Base-by-base conservation (phyloP, 169 alveolate genomes). In the Eimeria sp. region DNA sequence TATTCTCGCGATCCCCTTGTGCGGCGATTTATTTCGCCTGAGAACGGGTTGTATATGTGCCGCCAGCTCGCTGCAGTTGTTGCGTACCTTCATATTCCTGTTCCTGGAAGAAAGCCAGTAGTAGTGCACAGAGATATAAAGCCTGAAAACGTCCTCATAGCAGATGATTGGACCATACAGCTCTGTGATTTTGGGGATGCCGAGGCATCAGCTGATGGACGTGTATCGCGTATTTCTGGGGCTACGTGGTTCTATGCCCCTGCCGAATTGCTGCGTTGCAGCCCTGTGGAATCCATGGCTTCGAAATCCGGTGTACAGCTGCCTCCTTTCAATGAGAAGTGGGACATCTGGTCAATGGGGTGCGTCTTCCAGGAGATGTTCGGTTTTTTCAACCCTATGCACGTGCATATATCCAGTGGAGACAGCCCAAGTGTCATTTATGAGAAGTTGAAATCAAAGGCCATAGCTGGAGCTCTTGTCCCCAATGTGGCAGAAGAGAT, bases 191-290 rank as follows among this genome's bases (percentile, higher is more conserved):
- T 98, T 95, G 98, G 98, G 40, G 98, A 98, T 85, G 97, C 98
- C 8, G 98, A 97, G 90, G 99, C 98, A 60, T 96, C 98, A 46
- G 97, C 97, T n/a, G 97, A 97, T 83, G 99, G 98, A 37, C 95
- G 91, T 54, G 97, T 97, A 54, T 97, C 98, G 6, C 97, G 97
- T 76, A 96, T 98, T 6, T 97, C 99, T 1, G 99, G 99, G 10
- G 99, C 99, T 74, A 98, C 99, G 1, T 98, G 99, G 99, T 97
- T 98, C 60, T 98, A 98, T 95, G 99, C 99, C 43, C 99, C 99
- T 16, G 98, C 99, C 0, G 99, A 98, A 90, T 91, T 98, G 66
- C 90, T 98, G 88, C 91, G 91, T 49, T 97, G 97, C 76, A 97
- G 97, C 78, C 98, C 99, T 1, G 96, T 98, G 66, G 95, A 89